Base-by-base conservation (phyloP, 2,329 filamentous ascomycete genomes). In the Penicillium aurantiogriseum region DNA sequence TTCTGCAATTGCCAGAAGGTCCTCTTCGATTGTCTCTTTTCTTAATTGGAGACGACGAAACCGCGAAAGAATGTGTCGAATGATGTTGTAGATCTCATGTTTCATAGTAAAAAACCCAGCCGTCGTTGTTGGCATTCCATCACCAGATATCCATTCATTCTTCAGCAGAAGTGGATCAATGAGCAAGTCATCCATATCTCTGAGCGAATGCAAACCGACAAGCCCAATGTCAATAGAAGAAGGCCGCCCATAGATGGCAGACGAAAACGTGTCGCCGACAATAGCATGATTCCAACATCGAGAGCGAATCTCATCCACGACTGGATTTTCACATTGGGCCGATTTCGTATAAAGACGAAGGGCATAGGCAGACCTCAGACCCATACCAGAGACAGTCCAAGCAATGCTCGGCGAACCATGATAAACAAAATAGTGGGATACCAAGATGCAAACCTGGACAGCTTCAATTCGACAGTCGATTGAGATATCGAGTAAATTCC, bases 221-320 rank as follows among this genome's bases (percentile, higher is more conserved):
- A 70, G 68, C 8, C 66, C 68, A 2, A 64, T 52, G 31, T 71
- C 67, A 10, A 71, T 58, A 10, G 67, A 67, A 3, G 65, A 61
- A 21, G 69, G 69, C 25, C 68, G 61, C 9, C 69, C 69, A 52
- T 71, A 71, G 33, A 71, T 67, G 58, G 67, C 65, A 11, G 70
- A 65, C 25, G 66, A 60, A 54, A 72, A 72, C 4, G 64, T 70
- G 44, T 72, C 70, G 9, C 60, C 55, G 1, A 71, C 63, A 10
- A 64, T 66, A 47, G 69, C 46, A 39, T 71, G 68, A 42, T 69
- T 71, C 70, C 70, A 72, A 39, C 65, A 69, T 2, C 70, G 64
- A n/a, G 64, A 63, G 10, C 69, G 63, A 35, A 71, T 61, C 54
- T 71, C 65, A 69, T 55, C 54, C 21, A 59, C 51, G 13, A 63